Conservation (phyloP, 768 basidiomycete species). For the Naganishia onofrii region DNA sequence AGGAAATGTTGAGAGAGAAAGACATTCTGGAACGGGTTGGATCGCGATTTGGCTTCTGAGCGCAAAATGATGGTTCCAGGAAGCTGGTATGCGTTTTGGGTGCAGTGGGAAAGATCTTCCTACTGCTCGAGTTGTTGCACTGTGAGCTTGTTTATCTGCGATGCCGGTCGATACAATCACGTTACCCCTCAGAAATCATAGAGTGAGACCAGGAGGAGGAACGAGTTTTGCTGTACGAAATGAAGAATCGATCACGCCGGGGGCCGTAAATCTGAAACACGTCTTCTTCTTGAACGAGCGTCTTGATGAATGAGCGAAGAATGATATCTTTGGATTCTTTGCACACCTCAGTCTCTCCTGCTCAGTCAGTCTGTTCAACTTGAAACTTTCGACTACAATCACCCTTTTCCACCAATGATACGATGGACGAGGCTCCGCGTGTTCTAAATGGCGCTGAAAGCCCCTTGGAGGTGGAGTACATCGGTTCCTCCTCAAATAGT, state of each 20-base stretch:
- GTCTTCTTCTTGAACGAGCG: neutral
- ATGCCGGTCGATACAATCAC: neutral
- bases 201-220: neutral
- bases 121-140: too few relatives aligned
- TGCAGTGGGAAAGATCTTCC: too few relatives aligned
- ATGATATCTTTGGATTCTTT: too few relatives aligned
- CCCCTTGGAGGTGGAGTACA: constrained; percentile 8
- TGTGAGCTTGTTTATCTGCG: neutral
- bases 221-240: neutral
- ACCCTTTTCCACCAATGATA: neutral
- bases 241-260: neutral
- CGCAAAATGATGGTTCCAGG: neutral
- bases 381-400: neutral
- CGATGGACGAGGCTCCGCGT: constrained; percentile 1
- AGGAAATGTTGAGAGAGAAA: neutral
- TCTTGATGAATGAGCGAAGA: neutral
- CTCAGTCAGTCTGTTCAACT: too few relatives aligned
- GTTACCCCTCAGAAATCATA: too few relatives aligned
- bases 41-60: constrained; percentile 3
- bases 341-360: too few relatives aligned
- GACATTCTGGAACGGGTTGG: neutral
- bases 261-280: constrained; percentile 18
- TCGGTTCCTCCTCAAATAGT: neutral
- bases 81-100: too few relatives aligned
- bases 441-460: neutral